Conservation (phyloP, 202 grass and related monocot genomes). For the Hordeum pubiflorum region DNA sequence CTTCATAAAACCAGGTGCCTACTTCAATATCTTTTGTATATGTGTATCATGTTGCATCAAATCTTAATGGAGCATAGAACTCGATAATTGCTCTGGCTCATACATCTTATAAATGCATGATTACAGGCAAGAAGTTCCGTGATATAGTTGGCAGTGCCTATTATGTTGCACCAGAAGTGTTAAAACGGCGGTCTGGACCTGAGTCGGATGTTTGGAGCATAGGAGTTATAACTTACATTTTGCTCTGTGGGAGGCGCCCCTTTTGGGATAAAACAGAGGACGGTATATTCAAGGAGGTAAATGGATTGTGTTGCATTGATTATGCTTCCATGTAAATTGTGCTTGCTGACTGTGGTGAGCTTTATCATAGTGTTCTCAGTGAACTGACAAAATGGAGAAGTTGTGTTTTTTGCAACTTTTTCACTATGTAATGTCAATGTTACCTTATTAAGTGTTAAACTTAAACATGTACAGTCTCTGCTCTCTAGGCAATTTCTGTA, state of each 20-base stretch:
- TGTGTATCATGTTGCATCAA: conserved; percentile 10
- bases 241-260: conserved; percentile 89
- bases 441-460: neutral
- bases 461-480: conserved; percentile 11
- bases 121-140: conserved; percentile 76
- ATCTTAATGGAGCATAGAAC: neutral
- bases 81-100: conserved; percentile 2
- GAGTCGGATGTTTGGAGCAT: conserved; percentile 99
- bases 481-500: neutral
- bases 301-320: conserved; percentile 19
- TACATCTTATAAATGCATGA: conserved; percentile 20
- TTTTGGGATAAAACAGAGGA: conserved; percentile 99
- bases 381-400: neutral
- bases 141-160: conserved; percentile 99
- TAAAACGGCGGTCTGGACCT: conserved; percentile 81
- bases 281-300: conserved; percentile 97
- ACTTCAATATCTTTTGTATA: neutral
- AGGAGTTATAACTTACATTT: conserved; percentile 99
- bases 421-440: conserved; percentile 12
- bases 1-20: conserved; percentile 83
- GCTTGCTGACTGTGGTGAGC: neutral
- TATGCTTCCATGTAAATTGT: conserved; percentile 6
- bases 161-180: conserved; percentile 95
- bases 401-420: neutral
- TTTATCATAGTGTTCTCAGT: neutral